Base-by-base conservation (phyloP, 768 basidiomycete genomes). In the Boletus coccyginus region DNA sequence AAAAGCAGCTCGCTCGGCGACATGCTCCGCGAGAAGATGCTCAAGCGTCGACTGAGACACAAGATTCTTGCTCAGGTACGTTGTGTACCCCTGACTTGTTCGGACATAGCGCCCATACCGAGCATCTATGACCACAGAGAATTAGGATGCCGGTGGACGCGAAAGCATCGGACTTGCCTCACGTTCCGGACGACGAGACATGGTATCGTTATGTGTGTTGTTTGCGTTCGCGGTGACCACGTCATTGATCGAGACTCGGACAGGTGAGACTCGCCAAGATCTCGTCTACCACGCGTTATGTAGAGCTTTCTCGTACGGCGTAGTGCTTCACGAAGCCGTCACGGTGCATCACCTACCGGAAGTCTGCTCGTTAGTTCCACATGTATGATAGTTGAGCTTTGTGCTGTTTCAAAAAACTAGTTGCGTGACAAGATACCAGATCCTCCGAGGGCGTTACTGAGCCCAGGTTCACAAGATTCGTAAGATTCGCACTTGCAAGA, bases 1-100 rank as follows among this genome's bases (percentile, higher is more conserved):
- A 66, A 66, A 31, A 53, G 61, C 10, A 52, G 65, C 42, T 55
- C 63, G 1, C n/a, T 75, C 5, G 40, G 63, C 13, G 38, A 56
- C 5, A 46, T 62, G 61, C 38, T 66, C 44, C 40, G 62, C 59
- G 52, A 66, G 46, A 39, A 35, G 24, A 65, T 3, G 50, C 63
- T 63, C 60, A 72, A 55, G 52, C 62, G 56, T 52, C 71, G 61
- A 62, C 53, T 53, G 36, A 68, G 42, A 57, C 64, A 63, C 69
- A 75, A 50, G 45, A 70, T 79, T 35, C 60, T 78, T 19, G 71
- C 77, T n/a, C 74, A 76, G 55, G 77, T 78, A 53, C 53, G 71
- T 59, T 48, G 5, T 73, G 77, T 60, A 14, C 8, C 4, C 46
- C 4, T 36, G 5, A 3, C 14, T 17, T 21, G 35, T 11, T 21